Base-by-base conservation (phyloP, 2,329 filamentous ascomycete genomes). In the Ophiostoma australiae region DNA sequence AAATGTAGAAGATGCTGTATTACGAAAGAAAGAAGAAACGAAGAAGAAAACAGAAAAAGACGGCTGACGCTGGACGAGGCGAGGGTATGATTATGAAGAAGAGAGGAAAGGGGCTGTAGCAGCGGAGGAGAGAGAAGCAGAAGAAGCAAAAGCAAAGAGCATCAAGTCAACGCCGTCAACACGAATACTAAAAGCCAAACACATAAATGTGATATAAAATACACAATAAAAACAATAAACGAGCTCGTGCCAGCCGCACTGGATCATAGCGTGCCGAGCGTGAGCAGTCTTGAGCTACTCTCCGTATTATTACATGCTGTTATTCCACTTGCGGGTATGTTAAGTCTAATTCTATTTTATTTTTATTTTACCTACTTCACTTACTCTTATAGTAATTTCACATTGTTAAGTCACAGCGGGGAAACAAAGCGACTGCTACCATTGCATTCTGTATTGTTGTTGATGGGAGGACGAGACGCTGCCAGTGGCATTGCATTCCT, bases 241-340 rank as follows among this genome's bases (percentile, higher is more conserved):
- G 15, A 44, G 44, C 44, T n/a, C 41, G 41, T 48, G 44, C 44
- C 44, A 48, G 44, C 44, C 44, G 52, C n/a, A 58, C 52, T 58
- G 52, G 23, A 23, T 23, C 52, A 58, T 27, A 58, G 52, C 52
- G n/a, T 58, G 52, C 52, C 52, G 52, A 58, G 52, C 52, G 8
- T 17, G n/a, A 58, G 23, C n/a, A 17, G 44, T 44, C 41, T 44
- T 55, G 27, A 3, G 3, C 27, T 1, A 31, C 27, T 31, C 27
- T 31, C 27, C 27, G 27, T 31, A 31, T 48, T 5, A 15, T 48
- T 3, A n/a, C n/a, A n/a, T n/a, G n/a, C n/a, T 48, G n/a, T 27
- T 58, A 58, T 58, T 58, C 8, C 52, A 58, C 52, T 27, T 58
- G 52, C 52, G 52, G 52, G 52, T 58, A 48, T 44, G 37, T 48